A percentile compares a stretch with the other conserved stretches of the same genome.
Conservation (phyloP, 2,329 filamentous ascomycete genomes). For the Sporothrix protearum region DNA sequence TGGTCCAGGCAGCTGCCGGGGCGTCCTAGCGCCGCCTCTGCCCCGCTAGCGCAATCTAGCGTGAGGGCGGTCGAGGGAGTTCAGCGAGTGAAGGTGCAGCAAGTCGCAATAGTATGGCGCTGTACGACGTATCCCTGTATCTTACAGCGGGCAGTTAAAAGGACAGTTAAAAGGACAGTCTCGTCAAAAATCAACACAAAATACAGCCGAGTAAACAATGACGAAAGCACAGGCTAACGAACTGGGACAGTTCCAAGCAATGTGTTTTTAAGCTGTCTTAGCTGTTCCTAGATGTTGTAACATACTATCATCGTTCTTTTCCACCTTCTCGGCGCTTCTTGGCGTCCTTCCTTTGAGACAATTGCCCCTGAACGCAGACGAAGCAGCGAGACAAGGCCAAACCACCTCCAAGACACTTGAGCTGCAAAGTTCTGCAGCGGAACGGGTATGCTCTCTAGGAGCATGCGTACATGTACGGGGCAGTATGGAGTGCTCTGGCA, state of each 20-base stretch:
- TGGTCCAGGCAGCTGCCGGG: background rate
- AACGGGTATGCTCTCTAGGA: background rate
- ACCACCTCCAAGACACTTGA: background rate
- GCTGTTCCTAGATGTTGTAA: background rate
- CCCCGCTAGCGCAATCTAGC: conserved; percentile 1
- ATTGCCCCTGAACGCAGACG: background rate
- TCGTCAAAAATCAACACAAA: background rate
- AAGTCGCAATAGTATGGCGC: background rate
- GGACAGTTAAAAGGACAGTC: background rate
- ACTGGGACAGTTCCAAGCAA: background rate
- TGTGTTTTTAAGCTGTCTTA: background rate
- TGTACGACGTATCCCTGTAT: conserved; percentile 8
- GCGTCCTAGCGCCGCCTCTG: background rate
- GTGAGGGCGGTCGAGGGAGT: background rate
- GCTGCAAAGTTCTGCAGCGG: background rate
- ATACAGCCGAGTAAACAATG: background rate
- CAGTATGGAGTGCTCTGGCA: background rate
- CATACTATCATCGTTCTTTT: too few species aligned
- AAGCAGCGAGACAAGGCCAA: background rate
- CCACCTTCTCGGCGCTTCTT: background rate
- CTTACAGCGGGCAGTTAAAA: background rate
- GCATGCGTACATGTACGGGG: background rate
- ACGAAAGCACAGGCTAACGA: background rate
- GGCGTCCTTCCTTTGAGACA: background rate
- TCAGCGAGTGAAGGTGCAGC: background rate